Evolutionary conservation across 2,329 filamentous ascomycete species (phyloP).

Genomic region (Fusarium succisae): DNA sequence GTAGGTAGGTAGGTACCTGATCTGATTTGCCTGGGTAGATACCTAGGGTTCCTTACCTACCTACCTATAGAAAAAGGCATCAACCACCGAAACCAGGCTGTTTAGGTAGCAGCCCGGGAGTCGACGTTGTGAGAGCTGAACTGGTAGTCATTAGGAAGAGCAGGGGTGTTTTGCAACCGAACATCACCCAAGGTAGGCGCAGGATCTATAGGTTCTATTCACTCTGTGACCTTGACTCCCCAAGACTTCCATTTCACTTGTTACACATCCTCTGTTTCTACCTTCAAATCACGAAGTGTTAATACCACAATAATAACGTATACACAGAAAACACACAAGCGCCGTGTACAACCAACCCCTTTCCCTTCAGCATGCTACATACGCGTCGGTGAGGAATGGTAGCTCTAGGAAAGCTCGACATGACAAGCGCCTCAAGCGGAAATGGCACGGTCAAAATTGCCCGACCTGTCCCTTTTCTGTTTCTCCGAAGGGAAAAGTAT

Average conservation of each 20-base stretch:
- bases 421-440: constrained; percentile 30
- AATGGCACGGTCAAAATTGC: constrained; percentile 22
- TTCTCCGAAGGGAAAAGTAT: not conserved
- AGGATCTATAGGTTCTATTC: not conserved
- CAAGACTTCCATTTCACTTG: not conserved
- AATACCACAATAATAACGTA: not conserved
- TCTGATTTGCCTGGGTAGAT: not conserved
- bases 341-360: constrained; percentile 24
- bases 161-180: constrained; percentile 3
- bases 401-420: constrained; percentile 31
- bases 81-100: not conserved
- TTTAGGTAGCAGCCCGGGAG: not conserved
- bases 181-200: not conserved
- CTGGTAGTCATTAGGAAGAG: not conserved
- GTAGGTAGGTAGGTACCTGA: not conserved
- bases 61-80: not conserved
- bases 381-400: constrained; percentile 18
- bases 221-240: not conserved
- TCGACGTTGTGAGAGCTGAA: constrained; percentile 12
- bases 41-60: not conserved
- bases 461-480: not conserved
- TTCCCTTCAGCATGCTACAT: not conserved
- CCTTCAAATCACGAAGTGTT: not conserved
- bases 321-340: not conserved
- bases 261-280: not conserved